phyloP scores from a whole-genome alignment of 805 yeast species.

The Nakazawaea anatomiae region DNA sequence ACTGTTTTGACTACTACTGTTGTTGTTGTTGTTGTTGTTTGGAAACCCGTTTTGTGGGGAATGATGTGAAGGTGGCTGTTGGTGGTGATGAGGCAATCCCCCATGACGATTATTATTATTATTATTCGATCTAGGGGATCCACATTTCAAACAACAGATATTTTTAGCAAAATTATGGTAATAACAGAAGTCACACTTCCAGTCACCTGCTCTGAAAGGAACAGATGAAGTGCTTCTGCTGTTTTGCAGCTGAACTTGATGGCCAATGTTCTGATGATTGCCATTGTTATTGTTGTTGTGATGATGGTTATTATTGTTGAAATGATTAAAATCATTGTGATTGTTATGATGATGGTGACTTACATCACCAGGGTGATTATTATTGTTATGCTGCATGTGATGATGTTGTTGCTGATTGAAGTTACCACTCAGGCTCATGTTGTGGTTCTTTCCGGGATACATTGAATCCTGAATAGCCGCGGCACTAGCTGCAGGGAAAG shows the following conservation, averaged over 20 bases:
- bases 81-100: neutral
- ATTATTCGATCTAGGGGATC: constrained; percentile 49
- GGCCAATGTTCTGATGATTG: constrained; percentile 10
- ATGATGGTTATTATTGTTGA: constrained; percentile 14
- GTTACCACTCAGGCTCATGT: constrained; percentile 9
- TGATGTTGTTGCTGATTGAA: constrained; percentile 9
- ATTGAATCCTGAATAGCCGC: constrained; percentile 63
- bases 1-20: neutral
- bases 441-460: constrained; percentile 21
- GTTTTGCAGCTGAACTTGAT: constrained; percentile 13
- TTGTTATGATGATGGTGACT: neutral
- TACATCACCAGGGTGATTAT: neutral
- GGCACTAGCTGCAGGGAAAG: constrained; percentile 77
- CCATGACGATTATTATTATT: constrained; percentile 6
- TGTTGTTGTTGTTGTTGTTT: neutral
- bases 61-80: neutral
- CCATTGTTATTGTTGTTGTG: constrained; percentile 10
- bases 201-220: constrained; percentile 96
- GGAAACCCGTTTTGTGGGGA: neutral
- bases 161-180: constrained; percentile 94
- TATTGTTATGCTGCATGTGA: neutral
- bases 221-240: constrained; percentile 38
- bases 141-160: constrained; percentile 81
- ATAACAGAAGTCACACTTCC: constrained; percentile 86
- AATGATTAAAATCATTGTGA: constrained; percentile 9